These are phyloP conservation scores for Trifolium repens DNA, from an alignment of 306 rosid genomes.

Conservation along the genomic window DNA sequence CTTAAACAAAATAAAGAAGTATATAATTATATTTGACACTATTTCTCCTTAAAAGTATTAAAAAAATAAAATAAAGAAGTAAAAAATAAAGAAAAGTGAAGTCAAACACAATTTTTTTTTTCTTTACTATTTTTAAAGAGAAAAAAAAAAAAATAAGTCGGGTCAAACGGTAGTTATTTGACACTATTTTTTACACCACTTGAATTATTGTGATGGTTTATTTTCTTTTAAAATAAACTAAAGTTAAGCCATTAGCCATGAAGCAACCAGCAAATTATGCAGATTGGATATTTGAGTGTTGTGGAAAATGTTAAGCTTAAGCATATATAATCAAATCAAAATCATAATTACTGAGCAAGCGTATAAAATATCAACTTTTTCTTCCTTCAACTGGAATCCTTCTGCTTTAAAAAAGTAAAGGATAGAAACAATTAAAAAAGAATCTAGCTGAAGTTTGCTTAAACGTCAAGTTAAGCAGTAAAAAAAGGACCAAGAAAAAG, in stretches of 20 bases:
- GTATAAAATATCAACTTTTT: not conserved
- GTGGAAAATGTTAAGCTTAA: not conserved
- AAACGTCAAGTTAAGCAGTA: constrained; percentile 7
- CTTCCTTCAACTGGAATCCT: constrained; percentile 22
- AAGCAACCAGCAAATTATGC: not conserved
- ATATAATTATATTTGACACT: too few species aligned
- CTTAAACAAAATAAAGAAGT: too few species aligned
- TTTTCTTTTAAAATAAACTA: not conserved
- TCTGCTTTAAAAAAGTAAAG: not conserved
- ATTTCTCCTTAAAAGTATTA: too few species aligned
- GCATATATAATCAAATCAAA: not conserved
- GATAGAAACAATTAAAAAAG: not conserved
- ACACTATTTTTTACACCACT: too few species aligned
- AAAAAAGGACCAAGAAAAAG: not conserved
- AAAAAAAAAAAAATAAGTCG: too few species aligned
- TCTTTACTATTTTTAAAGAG: too few species aligned
- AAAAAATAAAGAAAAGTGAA: too few species aligned
- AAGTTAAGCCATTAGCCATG: not conserved
- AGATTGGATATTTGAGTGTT: not conserved
- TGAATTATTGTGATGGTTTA: not conserved
- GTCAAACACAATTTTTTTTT: too few species aligned
- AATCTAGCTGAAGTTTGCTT: constrained; percentile 14
- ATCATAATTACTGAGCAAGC: not conserved
- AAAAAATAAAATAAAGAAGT: too few species aligned
- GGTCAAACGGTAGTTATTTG: too few species aligned